phyloP scores from a whole-genome alignment of 257 asterid species.

The Haberlea rhodopensis region DNA sequence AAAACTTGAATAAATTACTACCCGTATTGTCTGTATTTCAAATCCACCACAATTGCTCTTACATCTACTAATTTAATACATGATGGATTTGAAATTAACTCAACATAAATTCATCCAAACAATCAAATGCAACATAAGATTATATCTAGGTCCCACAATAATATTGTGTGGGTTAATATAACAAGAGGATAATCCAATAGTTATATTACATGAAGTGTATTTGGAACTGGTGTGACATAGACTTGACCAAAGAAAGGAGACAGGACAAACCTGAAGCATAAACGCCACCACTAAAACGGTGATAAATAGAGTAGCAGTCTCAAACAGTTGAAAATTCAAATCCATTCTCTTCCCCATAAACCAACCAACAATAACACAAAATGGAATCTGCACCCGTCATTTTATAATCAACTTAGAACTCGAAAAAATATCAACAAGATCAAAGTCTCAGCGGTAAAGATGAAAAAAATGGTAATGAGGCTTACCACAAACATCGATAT shows the following conservation, averaged over 20 bases:
- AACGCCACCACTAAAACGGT: constrained; percentile 96
- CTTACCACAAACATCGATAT: constrained; percentile 98
- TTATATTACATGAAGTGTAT: neutral
- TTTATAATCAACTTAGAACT: neutral
- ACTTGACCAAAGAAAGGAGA: neutral
- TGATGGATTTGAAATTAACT: too few species aligned
- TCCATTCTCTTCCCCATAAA: constrained; percentile 93
- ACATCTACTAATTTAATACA: too few species aligned
- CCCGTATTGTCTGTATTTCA: too few species aligned
- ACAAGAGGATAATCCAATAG: neutral
- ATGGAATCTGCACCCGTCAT: constrained; percentile 75
- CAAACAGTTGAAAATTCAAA: constrained; percentile 95
- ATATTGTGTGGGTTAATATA: neutral
- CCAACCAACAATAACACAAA: constrained; percentile 98
- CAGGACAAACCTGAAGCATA: constrained; percentile 81
- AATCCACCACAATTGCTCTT: too few species aligned
- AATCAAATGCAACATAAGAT: too few species aligned
- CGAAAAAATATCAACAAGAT: neutral
- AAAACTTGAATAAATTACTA: too few species aligned
- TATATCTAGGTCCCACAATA: neutral
- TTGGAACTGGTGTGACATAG: too few species aligned
- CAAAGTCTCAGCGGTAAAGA: neutral
- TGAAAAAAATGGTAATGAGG: neutral
- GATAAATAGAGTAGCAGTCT: constrained; percentile 93
- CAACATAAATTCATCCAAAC: too few species aligned